phyloP scores from a whole-genome alignment of 169 alveolate species.

The Cryptosporidium sp. region DNA sequence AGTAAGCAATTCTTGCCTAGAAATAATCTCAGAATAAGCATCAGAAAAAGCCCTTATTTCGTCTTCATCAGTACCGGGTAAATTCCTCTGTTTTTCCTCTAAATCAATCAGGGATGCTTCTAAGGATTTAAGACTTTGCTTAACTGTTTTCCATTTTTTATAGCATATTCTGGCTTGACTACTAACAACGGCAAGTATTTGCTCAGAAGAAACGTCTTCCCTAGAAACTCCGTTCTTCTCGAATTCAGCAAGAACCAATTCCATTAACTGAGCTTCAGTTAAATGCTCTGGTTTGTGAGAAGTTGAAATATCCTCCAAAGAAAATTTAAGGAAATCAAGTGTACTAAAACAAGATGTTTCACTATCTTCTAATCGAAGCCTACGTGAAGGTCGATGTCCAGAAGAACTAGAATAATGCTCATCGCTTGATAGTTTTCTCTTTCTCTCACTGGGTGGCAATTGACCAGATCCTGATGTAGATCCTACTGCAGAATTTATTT shows the following conservation, averaged over 20 bases:
- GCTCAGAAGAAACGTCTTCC: background rate
- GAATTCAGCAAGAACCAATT: background rate
- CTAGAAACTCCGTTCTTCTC: background rate
- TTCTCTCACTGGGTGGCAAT: background rate
- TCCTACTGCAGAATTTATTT: background rate
- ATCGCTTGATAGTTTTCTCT: background rate
- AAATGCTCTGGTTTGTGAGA: background rate
- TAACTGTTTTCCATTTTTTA: background rate
- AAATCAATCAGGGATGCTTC: constrained; percentile 3
- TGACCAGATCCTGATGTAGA: background rate
- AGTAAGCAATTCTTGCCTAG: background rate
- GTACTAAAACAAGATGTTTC: background rate
- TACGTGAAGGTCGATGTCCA: background rate
- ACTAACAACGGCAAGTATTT: background rate
- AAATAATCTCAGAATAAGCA: background rate
- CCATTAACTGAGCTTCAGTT: background rate
- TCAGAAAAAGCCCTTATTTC: background rate
- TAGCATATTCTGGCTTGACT: background rate
- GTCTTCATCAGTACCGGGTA: background rate
- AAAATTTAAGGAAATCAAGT: background rate
- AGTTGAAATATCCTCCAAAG: background rate
- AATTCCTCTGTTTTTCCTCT: background rate
- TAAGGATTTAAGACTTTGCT: constrained; percentile 1
- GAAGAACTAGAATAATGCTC: background rate
- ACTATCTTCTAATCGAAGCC: background rate